Percentiles rank a stretch among this genome's conserved stretches.
Evolutionary conservation across 768 basidiomycete species (phyloP).

Genomic region (Hygrocybe punicea): DNA sequence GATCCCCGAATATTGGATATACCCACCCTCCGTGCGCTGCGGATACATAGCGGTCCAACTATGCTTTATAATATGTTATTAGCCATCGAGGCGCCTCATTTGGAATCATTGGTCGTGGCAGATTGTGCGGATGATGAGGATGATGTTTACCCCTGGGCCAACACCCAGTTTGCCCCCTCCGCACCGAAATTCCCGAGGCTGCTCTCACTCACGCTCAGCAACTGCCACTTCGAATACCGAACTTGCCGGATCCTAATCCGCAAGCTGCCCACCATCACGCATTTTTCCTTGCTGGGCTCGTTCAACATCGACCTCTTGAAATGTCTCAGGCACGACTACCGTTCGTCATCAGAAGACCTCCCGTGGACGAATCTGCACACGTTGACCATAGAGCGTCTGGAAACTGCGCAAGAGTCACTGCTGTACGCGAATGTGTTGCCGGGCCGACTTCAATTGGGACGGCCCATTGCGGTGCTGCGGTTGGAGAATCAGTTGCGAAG

Average conservation of each 20-base stretch:
- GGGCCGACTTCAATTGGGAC: conserved; percentile 21
- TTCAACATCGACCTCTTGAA: conserved; percentile 26
- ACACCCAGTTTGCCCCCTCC: neutral
- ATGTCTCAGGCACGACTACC: conserved; percentile 19
- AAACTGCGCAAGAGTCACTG: conserved; percentile 23
- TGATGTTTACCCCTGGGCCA: conserved; percentile 26
- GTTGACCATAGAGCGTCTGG: conserved; percentile 27
- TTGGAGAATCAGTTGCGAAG: conserved; percentile 22
- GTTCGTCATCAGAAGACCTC: neutral
- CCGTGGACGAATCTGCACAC: conserved; percentile 35
- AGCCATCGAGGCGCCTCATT: conserved; percentile 36
- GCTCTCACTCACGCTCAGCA: conserved; percentile 36
- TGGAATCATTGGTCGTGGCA: conserved; percentile 43
- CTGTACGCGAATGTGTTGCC: conserved; percentile 23
- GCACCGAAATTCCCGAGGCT: conserved; percentile 35
- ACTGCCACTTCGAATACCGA: conserved; percentile 37
- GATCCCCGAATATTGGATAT: conserved; percentile 10
- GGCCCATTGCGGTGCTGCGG: conserved; percentile 29
- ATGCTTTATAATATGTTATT: conserved; percentile 38
- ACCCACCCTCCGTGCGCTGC: conserved; percentile 38
- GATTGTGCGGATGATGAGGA: conserved; percentile 42
- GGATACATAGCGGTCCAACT: conserved; percentile 39
- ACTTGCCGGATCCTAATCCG: conserved; percentile 30
- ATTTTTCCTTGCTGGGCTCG: conserved; percentile 29
- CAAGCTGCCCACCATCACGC: conserved; percentile 33